phyloP scores from a whole-genome alignment of 1,284 basidiomycete genomes.

The Omphalotus olearius region DNA sequence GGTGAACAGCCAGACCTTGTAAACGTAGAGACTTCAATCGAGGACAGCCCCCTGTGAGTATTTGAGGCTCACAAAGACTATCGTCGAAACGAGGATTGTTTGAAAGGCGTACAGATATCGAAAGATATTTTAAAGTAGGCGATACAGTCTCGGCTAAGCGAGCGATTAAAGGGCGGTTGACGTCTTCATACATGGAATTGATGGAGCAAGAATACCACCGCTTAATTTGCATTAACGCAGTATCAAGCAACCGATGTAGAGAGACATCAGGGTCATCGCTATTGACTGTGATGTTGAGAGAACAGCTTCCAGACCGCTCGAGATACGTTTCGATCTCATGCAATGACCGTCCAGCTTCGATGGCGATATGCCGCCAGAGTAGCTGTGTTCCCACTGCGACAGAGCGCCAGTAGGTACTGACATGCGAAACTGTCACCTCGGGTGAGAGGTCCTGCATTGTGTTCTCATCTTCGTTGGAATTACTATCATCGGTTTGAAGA shows the following conservation, averaged over 20 bases:
- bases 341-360: constrained; percentile 21
- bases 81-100: too few relatives aligned
- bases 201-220: constrained; percentile 35
- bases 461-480: neutral
- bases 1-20: constrained; percentile 35
- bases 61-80: constrained; percentile 2
- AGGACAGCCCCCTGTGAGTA: constrained; percentile 28
- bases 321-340: constrained; percentile 29
- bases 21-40: constrained; percentile 34
- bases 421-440: constrained; percentile 34
- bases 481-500: neutral
- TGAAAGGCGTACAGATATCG: constrained; percentile 24
- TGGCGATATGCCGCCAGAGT: constrained; percentile 35
- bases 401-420: constrained; percentile 31
- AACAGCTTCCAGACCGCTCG: constrained; percentile 27
- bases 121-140: constrained; percentile 31
- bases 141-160: constrained; percentile 23
- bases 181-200: constrained; percentile 22
- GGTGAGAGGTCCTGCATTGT: constrained; percentile 9
- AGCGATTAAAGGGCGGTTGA: constrained; percentile 23
- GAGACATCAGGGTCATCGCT: constrained; percentile 6
- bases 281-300: constrained; percentile 28
- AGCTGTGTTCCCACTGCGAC: constrained; percentile 30
- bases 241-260: constrained; percentile 23
- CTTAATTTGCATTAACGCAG: constrained; percentile 24